Percentiles rank a stretch among this genome's conserved stretches.
Conservation (phyloP, 495 filamentous ascomycete genomes). For the Penicillium ochrochloron region DNA sequence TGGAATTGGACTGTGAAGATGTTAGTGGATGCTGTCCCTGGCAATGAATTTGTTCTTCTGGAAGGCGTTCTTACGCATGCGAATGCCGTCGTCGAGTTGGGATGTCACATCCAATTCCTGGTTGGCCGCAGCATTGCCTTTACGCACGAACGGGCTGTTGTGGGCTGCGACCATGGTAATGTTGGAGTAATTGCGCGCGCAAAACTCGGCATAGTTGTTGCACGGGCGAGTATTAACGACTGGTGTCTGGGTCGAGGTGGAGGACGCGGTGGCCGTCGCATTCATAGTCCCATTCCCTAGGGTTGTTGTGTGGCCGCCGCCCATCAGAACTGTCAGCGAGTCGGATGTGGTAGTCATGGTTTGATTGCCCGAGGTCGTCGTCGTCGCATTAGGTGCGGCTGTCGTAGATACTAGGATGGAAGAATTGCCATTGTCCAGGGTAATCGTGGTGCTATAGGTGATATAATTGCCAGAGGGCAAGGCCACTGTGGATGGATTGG, state of each 20-base stretch:
- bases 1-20: constrained; percentile 73
- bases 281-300: constrained; percentile 52
- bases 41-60: too few relatives aligned
- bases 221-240: constrained; percentile 78
- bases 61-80: constrained; percentile 63
- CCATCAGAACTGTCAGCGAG: constrained; percentile 46
- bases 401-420: constrained; percentile 26
- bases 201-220: constrained; percentile 87
- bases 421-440: constrained; percentile 32
- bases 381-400: constrained; percentile 26
- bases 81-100: constrained; percentile 86
- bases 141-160: constrained; percentile 79
- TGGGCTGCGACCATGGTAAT: constrained; percentile 86
- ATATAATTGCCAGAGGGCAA: constrained; percentile 46
- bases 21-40: constrained; percentile 12
- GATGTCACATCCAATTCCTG: constrained; percentile 69
- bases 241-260: constrained; percentile 47
- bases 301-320: constrained; percentile 37
- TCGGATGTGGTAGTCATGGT: constrained; percentile 41
- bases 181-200: constrained; percentile 80
- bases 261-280: constrained; percentile 41
- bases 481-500: constrained; percentile 14
- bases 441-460: constrained; percentile 46
- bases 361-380: constrained; percentile 36
- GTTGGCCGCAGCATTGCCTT: constrained; percentile 76